Evolutionary conservation across 495 filamentous ascomycete genomes (phyloP), one percentile per base, ranked within the genome.

Genomic region (Trichocladium antarcticum): DNA sequence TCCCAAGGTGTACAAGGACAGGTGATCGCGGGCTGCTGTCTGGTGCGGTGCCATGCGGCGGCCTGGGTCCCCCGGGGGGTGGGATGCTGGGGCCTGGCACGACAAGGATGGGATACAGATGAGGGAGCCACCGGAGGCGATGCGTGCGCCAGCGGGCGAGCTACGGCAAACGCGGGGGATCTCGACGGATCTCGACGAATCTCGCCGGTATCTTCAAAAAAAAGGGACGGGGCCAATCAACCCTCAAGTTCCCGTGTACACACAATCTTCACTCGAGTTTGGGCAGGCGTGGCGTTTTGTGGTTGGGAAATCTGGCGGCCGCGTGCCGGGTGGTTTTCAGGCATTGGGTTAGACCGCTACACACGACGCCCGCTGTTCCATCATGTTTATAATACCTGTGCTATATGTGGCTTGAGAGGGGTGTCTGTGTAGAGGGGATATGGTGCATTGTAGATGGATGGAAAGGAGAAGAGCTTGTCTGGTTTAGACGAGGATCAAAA

Each of bases 1-100:
- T 51, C 92, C 92, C 45, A 96, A 94, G 79, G 67, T 96, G 21
- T 95, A 87, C 61, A 93, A 93, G 71, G 87, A 94, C 61, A 74
- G 81, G 76, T 87, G 72, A 65, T n/a, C n/a, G n/a, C n/a, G n/a
- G n/a, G n/a, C n/a, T n/a, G n/a, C n/a, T n/a, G n/a, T n/a, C n/a
- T n/a, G n/a, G n/a, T n/a, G n/a, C n/a, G n/a, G n/a, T n/a, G n/a
- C n/a, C 31, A 4, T 32, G 10, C 31, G 5, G 5, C 12, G 31
- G 31, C 31, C 4, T 11, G 31, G 5, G 31, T n/a, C n/a, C n/a
- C n/a, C n/a, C n/a, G n/a, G n/a, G n/a, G n/a, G n/a, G n/a, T n/a
- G n/a, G n/a, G n/a, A n/a, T n/a, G n/a, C n/a, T n/a, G n/a, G n/a
- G n/a, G n/a, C n/a, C n/a, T n/a, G 31, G 11, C 7, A 32, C 31